These are phyloP conservation scores for Rhytidhysteron rufulum DNA, from an alignment of 2,329 filamentous ascomycete genomes.

Conservation along the genomic window DNA sequence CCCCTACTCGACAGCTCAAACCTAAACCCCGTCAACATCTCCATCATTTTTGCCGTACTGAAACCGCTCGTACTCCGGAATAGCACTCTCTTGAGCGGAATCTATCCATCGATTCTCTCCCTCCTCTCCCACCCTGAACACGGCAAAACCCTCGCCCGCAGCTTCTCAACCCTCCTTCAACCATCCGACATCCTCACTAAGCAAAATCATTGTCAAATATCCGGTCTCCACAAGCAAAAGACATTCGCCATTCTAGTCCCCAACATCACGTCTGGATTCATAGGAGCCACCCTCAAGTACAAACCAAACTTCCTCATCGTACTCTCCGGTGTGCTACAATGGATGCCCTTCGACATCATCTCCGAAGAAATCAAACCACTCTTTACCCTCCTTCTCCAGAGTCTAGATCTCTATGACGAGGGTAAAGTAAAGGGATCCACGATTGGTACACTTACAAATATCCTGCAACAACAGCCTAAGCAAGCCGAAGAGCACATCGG, in stretches of 20 bases:
- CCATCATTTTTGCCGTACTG: conserved; percentile 57
- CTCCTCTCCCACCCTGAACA: conserved; percentile 47
- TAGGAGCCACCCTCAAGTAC: conserved; percentile 36
- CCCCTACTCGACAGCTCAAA: conserved; percentile 27
- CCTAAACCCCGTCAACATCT: conserved; percentile 42
- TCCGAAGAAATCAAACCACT: conserved; percentile 56
- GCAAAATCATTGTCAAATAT: conserved; percentile 58
- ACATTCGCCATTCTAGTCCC: conserved; percentile 59
- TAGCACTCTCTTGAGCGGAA: conserved; percentile 40
- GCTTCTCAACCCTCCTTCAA: conserved; percentile 57
- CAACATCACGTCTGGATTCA: conserved; percentile 52
- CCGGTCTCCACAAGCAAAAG: conserved; percentile 61
- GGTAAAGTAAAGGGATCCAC: conserved; percentile 57
- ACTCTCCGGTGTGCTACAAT: conserved; percentile 58
- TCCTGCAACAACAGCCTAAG: conserved; percentile 55
- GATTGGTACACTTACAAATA: conserved; percentile 55
- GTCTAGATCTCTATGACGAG: conserved; percentile 51
- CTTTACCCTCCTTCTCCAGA: conserved; percentile 59
- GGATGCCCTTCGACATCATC: conserved; percentile 57
- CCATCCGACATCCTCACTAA: conserved; percentile 59
- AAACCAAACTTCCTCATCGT: conserved; percentile 63
- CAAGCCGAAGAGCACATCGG: conserved; percentile 53
- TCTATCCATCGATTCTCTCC: conserved; percentile 45
- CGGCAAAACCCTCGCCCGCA: conserved; percentile 51
- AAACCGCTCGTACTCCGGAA: conserved; percentile 59